Evolutionary conservation across 2,329 filamentous ascomycete genomes (phyloP).

Genomic region (Cladosporium colombiae): DNA sequence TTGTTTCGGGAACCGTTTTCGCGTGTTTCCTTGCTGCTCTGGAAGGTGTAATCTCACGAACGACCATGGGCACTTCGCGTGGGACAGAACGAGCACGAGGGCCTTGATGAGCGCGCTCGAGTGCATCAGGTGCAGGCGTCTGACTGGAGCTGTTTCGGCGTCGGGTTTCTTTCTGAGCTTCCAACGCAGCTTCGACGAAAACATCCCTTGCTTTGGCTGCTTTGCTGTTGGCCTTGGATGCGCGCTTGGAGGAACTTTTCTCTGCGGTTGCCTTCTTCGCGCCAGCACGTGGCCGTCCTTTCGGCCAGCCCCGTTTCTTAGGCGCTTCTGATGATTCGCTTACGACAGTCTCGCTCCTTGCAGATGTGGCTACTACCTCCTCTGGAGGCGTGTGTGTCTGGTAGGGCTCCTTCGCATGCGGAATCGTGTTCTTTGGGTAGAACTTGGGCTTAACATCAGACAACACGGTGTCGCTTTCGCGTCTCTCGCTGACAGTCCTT

Average conservation of each 20-base stretch:
- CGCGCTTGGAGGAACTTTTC: constrained; percentile 25
- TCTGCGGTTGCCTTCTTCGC: constrained; percentile 36
- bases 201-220: constrained; percentile 13
- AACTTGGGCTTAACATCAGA: background rate
- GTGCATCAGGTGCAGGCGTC: background rate
- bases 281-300: constrained; percentile 48
- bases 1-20: constrained; percentile 41
- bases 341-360: constrained; percentile 30
- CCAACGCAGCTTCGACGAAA: constrained; percentile 14
- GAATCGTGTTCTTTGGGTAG: background rate
- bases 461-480: constrained; percentile 1
- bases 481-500: constrained; percentile 6
- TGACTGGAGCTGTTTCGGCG: constrained; percentile 33
- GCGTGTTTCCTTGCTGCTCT: constrained; percentile 31
- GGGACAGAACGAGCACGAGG: constrained; percentile 33
- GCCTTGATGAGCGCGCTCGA: background rate
- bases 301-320: constrained; percentile 44
- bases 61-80: constrained; percentile 31
- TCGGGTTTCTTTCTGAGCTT: constrained; percentile 13
- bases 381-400: constrained; percentile 46
- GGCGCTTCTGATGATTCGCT: constrained; percentile 28
- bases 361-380: constrained; percentile 28
- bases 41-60: constrained; percentile 27
- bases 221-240: constrained; percentile 35
- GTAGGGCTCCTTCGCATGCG: constrained; percentile 22